Evolutionary conservation across 345 rosid species (phyloP).

Genomic region (Lepidium africanum): DNA sequence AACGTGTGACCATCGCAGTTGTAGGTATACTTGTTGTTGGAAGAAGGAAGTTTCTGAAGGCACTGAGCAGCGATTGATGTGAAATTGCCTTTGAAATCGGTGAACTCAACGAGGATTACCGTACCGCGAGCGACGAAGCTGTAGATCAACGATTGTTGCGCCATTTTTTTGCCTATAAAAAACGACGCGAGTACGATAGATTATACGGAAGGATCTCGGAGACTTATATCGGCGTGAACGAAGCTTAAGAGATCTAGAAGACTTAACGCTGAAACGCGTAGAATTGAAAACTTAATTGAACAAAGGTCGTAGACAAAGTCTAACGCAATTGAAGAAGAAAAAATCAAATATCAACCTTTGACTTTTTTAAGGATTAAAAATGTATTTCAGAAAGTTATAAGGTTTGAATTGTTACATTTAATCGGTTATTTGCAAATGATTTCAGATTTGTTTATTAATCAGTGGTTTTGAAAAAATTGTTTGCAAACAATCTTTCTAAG

Average conservation of each 20-base stretch:
- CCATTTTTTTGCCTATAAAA: constrained; percentile 29
- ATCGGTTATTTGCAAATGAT: no score
- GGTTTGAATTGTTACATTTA: no score
- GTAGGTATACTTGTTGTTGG: constrained; percentile 62
- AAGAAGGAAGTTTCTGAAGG: constrained; percentile 67
- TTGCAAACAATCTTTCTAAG: no score
- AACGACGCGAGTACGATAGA: neutral
- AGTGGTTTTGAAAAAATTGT: no score
- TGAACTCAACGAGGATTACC: constrained; percentile 57
- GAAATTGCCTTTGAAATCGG: constrained; percentile 76
- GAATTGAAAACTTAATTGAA: no score
- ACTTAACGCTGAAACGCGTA: constrained; percentile 28
- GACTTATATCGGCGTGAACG: constrained; percentile 6
- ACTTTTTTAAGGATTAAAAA: neutral
- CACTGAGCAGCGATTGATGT: constrained; percentile 64
- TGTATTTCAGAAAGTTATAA: neutral
- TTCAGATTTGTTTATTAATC: no score
- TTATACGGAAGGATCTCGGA: neutral
- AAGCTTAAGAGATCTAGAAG: constrained; percentile 20
- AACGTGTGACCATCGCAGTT: constrained; percentile 81
- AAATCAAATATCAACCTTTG: constrained; percentile 1
- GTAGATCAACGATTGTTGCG: constrained; percentile 69
- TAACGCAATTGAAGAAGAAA: constrained; percentile 1
- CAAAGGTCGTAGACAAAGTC: constrained; percentile 8
- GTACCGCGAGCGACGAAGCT: constrained; percentile 70